Conservation (phyloP, 1,284 basidiomycete genomes). For the Cronartium quercuum region DNA sequence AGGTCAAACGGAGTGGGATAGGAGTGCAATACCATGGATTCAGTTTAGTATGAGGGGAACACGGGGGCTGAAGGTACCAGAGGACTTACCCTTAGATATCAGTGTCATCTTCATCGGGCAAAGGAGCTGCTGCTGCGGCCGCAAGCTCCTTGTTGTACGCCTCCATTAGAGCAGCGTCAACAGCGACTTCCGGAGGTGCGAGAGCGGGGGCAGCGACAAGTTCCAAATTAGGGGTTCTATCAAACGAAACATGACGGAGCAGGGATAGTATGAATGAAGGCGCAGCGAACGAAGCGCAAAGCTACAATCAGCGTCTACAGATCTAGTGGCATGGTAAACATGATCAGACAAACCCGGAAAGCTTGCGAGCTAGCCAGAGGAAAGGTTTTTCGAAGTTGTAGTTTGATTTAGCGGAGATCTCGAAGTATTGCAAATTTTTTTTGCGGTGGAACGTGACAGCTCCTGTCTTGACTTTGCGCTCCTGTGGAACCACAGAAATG, state of each 20-base stretch:
- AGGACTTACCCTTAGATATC: slow-evolving; percentile 38
- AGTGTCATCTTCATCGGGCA: slow-evolving; percentile 55
- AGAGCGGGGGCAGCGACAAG: slow-evolving; percentile 96
- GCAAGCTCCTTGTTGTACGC: slow-evolving; percentile 77
- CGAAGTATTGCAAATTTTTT: slow-evolving; percentile 99
- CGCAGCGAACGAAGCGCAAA: neutral
- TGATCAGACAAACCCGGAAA: slow-evolving; percentile 61
- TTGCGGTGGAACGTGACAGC: slow-evolving; percentile 99
- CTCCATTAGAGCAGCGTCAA: slow-evolving; percentile 74
- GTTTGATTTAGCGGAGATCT: slow-evolving; percentile 99
- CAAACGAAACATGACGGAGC: neutral
- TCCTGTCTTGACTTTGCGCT: slow-evolving; percentile 99
- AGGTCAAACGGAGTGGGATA: neutral
- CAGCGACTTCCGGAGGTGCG: slow-evolving; percentile 82
- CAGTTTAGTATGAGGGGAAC: neutral
- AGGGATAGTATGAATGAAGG: neutral
- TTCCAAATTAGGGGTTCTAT: slow-evolving; percentile 69
- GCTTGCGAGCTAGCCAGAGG: slow-evolving; percentile 97
- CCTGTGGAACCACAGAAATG: slow-evolving; percentile 55
- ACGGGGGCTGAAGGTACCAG: neutral
- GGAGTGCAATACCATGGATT: neutral
- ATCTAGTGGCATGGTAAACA: neutral
- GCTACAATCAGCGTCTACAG: neutral
- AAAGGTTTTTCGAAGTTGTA: slow-evolving; percentile 99
- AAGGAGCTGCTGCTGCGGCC: slow-evolving; percentile 53